Percentiles rank a stretch among this genome's conserved stretches.
Evolutionary conservation across 2,329 filamentous ascomycete genomes (phyloP).

Genomic region (Epichloe festucae): DNA sequence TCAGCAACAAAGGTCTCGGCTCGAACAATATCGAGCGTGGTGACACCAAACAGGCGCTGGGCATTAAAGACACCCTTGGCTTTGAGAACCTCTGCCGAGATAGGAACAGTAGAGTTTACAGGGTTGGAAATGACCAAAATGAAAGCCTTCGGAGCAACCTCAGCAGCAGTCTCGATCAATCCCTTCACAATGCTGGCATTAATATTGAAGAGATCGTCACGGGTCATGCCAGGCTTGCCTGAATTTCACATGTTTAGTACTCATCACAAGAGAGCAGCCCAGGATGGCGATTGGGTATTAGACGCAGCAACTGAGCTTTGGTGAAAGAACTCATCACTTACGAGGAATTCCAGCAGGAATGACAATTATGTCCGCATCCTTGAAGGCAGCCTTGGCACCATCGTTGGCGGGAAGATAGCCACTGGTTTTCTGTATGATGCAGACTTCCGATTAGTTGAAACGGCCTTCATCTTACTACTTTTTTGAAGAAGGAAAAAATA

Average conservation of each 20-base stretch:
- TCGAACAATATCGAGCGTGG: slow-evolving; percentile 94
- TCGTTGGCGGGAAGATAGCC: slow-evolving; percentile 81
- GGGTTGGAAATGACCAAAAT: slow-evolving; percentile 98
- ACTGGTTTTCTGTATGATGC: slow-evolving; percentile 53
- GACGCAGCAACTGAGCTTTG: neutral
- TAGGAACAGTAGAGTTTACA: slow-evolving; percentile 97
- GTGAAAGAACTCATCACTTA: slow-evolving; percentile 33
- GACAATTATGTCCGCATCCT: slow-evolving; percentile 87
- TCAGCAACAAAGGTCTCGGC: slow-evolving; percentile 92
- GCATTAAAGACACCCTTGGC: slow-evolving; percentile 84
- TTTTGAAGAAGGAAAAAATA: neutral
- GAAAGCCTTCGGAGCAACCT: slow-evolving; percentile 84
- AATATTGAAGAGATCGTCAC: slow-evolving; percentile 99
- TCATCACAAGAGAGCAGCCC: neutral
- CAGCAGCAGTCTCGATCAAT: slow-evolving; percentile 75
- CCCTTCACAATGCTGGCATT: slow-evolving; percentile 97
- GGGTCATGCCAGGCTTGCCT: slow-evolving; percentile 99
- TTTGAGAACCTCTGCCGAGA: slow-evolving; percentile 95
- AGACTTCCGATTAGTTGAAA: slow-evolving; percentile 1
- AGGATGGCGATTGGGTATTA: neutral
- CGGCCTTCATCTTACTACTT: neutral
- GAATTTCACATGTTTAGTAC: slow-evolving; percentile 3
- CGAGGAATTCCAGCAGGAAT: slow-evolving; percentile 97
- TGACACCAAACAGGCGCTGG: slow-evolving; percentile 94
- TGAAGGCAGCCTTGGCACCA: slow-evolving; percentile 77